Evolutionary conservation across 208 protist species (phyloP).

Genomic region (Angomonas deanei): DNA sequence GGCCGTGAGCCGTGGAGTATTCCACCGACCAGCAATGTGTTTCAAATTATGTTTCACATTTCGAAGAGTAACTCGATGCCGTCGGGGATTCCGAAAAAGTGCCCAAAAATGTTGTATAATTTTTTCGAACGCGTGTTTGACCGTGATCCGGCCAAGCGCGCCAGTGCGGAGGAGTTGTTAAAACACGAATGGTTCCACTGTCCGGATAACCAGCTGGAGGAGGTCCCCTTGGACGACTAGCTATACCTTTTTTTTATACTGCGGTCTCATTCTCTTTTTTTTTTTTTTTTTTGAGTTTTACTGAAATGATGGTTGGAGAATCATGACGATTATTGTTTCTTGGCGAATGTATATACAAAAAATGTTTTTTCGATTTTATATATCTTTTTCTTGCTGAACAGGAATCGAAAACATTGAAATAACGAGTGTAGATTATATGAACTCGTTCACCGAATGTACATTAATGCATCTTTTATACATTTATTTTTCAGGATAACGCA

Average conservation of each 20-base stretch:
- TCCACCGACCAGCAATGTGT: slow-evolving; percentile 40
- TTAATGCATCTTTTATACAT: not conserved
- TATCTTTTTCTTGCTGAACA: slow-evolving; percentile 10
- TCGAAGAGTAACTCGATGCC: slow-evolving; percentile 62
- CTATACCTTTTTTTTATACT: not conserved
- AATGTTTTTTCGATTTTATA: slow-evolving; percentile 8
- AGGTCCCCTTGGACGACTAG: slow-evolving; percentile 36
- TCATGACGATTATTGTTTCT: not conserved
- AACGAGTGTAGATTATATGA: too few relatives aligned
- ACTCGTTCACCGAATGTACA: not conserved
- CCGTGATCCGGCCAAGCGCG: slow-evolving; percentile 40
- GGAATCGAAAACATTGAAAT: not conserved
- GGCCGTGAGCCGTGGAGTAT: slow-evolving; percentile 66
- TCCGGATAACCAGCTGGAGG: slow-evolving; percentile 56
- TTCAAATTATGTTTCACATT: slow-evolving; percentile 80
- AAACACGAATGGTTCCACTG: slow-evolving; percentile 76
- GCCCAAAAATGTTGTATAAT: slow-evolving; percentile 35
- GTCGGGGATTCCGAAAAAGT: slow-evolving; percentile 61
- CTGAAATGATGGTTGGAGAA: not conserved
- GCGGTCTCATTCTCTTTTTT: not conserved
- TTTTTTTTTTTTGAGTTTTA: slow-evolving; percentile 9
- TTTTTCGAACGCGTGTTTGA: slow-evolving; percentile 79
- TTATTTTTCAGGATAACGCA: not conserved
- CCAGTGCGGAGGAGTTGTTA: slow-evolving; percentile 65
- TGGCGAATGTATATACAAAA: not conserved